Conservation (phyloP, 2,329 filamentous ascomycete genomes). For the Phaeosphaeria sp. region DNA sequence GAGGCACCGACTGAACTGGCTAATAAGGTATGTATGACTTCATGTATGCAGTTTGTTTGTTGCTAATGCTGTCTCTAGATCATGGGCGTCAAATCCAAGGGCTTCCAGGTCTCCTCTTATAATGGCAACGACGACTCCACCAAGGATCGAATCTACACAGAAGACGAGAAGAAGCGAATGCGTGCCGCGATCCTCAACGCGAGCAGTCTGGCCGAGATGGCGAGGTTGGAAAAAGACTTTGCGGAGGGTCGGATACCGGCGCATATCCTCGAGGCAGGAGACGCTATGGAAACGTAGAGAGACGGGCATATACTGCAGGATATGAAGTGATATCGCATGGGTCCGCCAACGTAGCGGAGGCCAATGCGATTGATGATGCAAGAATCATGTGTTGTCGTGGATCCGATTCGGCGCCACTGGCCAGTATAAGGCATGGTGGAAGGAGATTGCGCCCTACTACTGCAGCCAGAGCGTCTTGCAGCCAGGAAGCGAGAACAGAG, state of each 20-base stretch:
- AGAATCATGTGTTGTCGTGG: background rate
- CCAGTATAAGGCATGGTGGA: background rate
- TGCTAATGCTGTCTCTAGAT: slow-evolving; percentile 60
- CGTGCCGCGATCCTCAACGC: slow-evolving; percentile 88
- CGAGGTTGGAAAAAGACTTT: slow-evolving; percentile 86
- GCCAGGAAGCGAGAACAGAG: background rate
- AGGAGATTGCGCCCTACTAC: too few relatives aligned
- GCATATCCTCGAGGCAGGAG: slow-evolving; percentile 34
- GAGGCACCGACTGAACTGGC: slow-evolving; percentile 82
- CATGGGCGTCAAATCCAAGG: slow-evolving; percentile 81
- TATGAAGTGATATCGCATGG: background rate
- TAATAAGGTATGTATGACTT: slow-evolving; percentile 21
- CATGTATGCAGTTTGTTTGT: too few relatives aligned
- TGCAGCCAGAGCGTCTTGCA: background rate
- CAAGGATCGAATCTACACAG: slow-evolving; percentile 76
- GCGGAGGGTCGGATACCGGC: slow-evolving; percentile 83
- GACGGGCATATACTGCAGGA: background rate
- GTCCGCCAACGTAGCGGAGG: background rate
- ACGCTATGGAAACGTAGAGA: slow-evolving; percentile 39
- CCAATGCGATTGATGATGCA: background rate
- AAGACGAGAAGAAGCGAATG: slow-evolving; percentile 83
- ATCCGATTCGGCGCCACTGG: background rate
- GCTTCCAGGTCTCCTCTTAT: slow-evolving; percentile 64
- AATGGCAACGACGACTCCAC: slow-evolving; percentile 44
- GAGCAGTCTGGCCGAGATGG: slow-evolving; percentile 88